phyloP scores from a whole-genome alignment of 352 stramenopile genomes.

The Phytophthora capsici region DNA sequence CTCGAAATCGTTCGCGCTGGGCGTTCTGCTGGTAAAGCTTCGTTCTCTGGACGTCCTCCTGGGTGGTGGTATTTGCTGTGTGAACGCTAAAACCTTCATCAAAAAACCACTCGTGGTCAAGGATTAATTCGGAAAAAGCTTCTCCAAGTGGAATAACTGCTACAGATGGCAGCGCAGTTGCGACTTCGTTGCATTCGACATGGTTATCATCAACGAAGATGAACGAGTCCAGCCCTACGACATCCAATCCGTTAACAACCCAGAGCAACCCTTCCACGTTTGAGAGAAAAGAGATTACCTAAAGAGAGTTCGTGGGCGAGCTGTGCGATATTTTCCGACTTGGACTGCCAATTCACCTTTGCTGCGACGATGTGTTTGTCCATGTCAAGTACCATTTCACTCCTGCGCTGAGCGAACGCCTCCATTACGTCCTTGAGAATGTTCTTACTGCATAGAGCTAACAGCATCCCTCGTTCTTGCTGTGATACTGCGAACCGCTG shows the following conservation, averaged over 20 bases:
- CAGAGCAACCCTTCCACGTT: not conserved
- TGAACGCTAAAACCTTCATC: conserved; percentile 28
- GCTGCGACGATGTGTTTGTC: conserved; percentile 53
- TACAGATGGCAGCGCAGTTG: conserved; percentile 48
- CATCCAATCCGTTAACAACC: conserved; percentile 1
- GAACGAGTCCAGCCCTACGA: conserved; percentile 62
- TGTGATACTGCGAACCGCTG: conserved; percentile 65
- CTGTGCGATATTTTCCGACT: conserved; percentile 64
- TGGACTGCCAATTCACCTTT: conserved; percentile 67
- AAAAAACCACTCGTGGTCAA: conserved; percentile 65
- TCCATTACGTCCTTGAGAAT: conserved; percentile 53
- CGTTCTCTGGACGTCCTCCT: conserved; percentile 60
- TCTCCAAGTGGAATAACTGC: conserved; percentile 55
- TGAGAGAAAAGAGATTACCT: conserved; percentile 25
- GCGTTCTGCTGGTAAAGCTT: conserved; percentile 66
- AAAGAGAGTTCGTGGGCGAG: conserved; percentile 64
- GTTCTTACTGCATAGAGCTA: conserved; percentile 81
- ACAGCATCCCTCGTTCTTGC: conserved; percentile 53
- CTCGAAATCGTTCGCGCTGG: conserved; percentile 42
- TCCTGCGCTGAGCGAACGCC: conserved; percentile 49
- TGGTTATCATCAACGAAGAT: conserved; percentile 81
- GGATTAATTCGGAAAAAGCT: conserved; percentile 39
- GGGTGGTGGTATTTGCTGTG: conserved; percentile 20
- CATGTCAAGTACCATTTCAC: conserved; percentile 59
- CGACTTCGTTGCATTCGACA: conserved; percentile 73